Conservation (phyloP, 495 filamentous ascomycete species). For the Staphylotrichum tortipilum region DNA sequence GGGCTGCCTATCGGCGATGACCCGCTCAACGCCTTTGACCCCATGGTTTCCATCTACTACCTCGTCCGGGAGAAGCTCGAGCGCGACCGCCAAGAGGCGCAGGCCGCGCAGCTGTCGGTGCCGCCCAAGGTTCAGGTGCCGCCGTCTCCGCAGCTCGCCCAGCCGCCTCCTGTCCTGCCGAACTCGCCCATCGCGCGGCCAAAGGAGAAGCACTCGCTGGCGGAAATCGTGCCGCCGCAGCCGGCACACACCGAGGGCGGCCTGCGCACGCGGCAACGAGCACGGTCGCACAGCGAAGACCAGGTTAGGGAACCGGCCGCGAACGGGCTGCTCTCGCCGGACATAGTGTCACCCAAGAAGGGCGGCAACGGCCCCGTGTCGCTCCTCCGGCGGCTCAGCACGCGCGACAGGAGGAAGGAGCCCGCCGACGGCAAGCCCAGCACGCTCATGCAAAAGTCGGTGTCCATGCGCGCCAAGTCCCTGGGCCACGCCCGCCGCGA, state of each 20-base stretch:
- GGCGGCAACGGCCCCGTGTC: constrained; percentile 72
- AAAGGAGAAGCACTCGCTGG: constrained; percentile 35
- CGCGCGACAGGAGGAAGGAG: constrained; percentile 58
- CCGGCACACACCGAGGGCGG: constrained; percentile 89
- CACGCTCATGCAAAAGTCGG: constrained; percentile 32
- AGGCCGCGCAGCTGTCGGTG: constrained; percentile 11
- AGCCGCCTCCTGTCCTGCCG: constrained; percentile 15
- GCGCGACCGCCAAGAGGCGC: constrained; percentile 48
- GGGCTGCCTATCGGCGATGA: constrained; percentile 74
- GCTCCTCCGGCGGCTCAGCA: constrained; percentile 86
- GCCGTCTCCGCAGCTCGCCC: constrained; percentile 19
- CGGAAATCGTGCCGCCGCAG: constrained; percentile 70
- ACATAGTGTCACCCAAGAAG: constrained; percentile 60
- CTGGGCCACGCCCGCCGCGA: constrained; percentile 83
- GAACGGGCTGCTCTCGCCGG: constrained; percentile 56
- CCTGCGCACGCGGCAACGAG: constrained; percentile 69
- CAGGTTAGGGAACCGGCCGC: constrained; percentile 72
- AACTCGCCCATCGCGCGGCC: constrained; percentile 39
- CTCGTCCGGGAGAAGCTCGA: constrained; percentile 92
- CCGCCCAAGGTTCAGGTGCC: constrained; percentile 22
- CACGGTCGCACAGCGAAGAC: constrained; percentile 92
- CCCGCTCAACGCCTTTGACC: constrained; percentile 88
- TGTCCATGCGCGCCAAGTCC: constrained; percentile 73
- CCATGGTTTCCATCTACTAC: constrained; percentile 89
- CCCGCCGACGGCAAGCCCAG: constrained; percentile 37